Conservation (phyloP, 345 rosid genomes). For the Erodium maritimum region DNA sequence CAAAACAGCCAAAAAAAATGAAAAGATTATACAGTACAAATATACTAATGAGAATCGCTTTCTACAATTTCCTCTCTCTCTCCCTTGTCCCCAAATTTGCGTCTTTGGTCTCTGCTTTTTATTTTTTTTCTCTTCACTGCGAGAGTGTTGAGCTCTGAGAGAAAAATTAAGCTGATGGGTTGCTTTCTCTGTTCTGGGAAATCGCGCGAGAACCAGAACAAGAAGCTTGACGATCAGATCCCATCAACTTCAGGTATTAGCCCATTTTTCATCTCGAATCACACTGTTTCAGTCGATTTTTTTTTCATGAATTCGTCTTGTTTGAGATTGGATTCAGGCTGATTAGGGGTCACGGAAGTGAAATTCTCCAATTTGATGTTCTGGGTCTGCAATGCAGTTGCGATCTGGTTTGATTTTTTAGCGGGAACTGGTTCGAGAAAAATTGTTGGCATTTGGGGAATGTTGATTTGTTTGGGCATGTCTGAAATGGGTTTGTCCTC, state of each 20-base stretch:
- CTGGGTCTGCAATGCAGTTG: constrained; percentile 6
- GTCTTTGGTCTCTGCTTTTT: constrained; percentile 10
- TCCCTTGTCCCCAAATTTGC: background rate
- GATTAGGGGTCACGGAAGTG: background rate
- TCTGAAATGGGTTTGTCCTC: constrained; percentile 4
- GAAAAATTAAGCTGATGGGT: constrained; percentile 17
- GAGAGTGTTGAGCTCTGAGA: background rate
- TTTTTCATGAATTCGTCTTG: constrained; percentile 2
- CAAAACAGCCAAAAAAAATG: background rate
- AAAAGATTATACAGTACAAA: too few relatives aligned
- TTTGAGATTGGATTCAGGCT: background rate
- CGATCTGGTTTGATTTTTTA: constrained; percentile 18
- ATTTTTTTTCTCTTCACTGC: background rate
- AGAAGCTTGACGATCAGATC: constrained; percentile 33
- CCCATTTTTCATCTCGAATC: background rate
- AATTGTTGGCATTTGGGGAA: constrained; percentile 3
- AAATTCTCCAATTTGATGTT: constrained; percentile 1
- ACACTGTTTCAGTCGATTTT: background rate
- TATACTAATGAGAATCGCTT: background rate
- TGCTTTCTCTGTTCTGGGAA: constrained; percentile 40
- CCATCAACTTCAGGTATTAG: constrained; percentile 39
- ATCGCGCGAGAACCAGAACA: constrained; percentile 22
- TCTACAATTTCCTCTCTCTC: background rate
- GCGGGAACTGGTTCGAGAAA: background rate
- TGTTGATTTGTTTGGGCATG: background rate